Percentiles rank a stretch among this genome's conserved stretches.
phyloP scores from a whole-genome alignment of 805 yeast genomes.

The Kregervanrija delftensis region DNA sequence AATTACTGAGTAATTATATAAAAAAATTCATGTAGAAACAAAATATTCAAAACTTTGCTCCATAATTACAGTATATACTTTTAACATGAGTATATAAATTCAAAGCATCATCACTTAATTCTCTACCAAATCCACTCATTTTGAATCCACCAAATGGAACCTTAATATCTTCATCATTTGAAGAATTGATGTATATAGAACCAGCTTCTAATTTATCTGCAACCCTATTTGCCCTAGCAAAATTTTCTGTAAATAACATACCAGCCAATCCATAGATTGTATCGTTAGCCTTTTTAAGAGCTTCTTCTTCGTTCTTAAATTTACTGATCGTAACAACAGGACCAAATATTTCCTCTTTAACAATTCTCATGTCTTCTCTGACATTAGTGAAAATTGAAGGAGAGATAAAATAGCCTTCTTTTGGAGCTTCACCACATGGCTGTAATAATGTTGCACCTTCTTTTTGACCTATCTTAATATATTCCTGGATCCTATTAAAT shows the following conservation, averaged over 20 bases:
- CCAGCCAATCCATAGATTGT: slow-evolving; percentile 78
- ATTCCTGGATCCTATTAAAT: slow-evolving; percentile 42
- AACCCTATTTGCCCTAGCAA: slow-evolving; percentile 50
- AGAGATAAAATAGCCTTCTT: slow-evolving; percentile 58
- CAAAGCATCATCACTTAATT: slow-evolving; percentile 70
- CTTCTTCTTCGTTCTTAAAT: slow-evolving; percentile 65
- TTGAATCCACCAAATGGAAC: slow-evolving; percentile 82
- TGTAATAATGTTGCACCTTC: slow-evolving; percentile 43
- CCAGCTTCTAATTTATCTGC: slow-evolving; percentile 53
- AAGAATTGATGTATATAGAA: slow-evolving; percentile 61
- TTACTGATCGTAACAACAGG: slow-evolving; percentile 71
- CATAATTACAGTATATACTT: slow-evolving; percentile 54
- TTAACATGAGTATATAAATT: slow-evolving; percentile 66
- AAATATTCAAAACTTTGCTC: slow-evolving; percentile 23
- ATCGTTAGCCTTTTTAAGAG: slow-evolving; percentile 59
- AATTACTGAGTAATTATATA: too few species aligned
- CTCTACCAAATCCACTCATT: slow-evolving; percentile 75
- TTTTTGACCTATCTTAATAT: slow-evolving; percentile 37
- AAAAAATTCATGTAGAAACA: too few species aligned
- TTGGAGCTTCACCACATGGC: slow-evolving; percentile 31
- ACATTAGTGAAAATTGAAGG: slow-evolving; percentile 78
- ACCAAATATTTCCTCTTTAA: slow-evolving; percentile 80
- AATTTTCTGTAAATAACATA: slow-evolving; percentile 66
- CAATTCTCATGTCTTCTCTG: slow-evolving; percentile 54
- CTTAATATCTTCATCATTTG: slow-evolving; percentile 55